Evolutionary conservation across 2,329 filamentous ascomycete species (phyloP), one percentile per base, ranked within the genome.

Genomic region (Calonectria naviculata): DNA sequence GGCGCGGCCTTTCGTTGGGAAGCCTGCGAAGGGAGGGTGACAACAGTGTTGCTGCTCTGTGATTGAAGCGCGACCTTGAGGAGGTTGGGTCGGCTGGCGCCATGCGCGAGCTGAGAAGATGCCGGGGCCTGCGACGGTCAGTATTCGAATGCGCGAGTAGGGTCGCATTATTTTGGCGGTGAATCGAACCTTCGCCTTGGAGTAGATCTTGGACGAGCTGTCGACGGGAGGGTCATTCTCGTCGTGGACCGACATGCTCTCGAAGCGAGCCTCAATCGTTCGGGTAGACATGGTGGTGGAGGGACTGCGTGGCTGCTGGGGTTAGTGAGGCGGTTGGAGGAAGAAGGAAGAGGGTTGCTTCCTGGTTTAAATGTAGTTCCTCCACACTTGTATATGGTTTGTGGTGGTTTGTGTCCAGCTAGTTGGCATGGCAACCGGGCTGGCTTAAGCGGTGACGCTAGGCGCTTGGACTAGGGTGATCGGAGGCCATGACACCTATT

Each of bases 181-280:
- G 29, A 52, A 41, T 61, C 81, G 68, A 87, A 96, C 95, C 91
- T 97, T 97, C 72, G 90, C 84, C 84, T 97, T 97, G 76, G 90
- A 87, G 81, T 93, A 92, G 29, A 76, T 72, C 73, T 88, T 88
- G 68, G 84, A 56, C 31, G 52, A 84, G 73, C 85, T 86, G 73
- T 90, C 87, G 66, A 85, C 85, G 36, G 86, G 84, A 72, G 86
- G 84, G 70, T 94, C 93, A 80, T 96, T 97, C 84, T 98, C 95
- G 80, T 98, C 95, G 78, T 94, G 93, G 73, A 98, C 94, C 24
- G 94, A 93, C 85, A 98, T 90, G 83, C 92, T 93, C 91, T 98
- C 95, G 80, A 98, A 94, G 78, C 94, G 94, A 84, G 93, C 88
- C 85, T 98, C 96, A 56, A 98, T 88, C 63, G 91, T 91, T 77